Conservation (phyloP, 768 basidiomycete genomes). For the Russula virescens region DNA sequence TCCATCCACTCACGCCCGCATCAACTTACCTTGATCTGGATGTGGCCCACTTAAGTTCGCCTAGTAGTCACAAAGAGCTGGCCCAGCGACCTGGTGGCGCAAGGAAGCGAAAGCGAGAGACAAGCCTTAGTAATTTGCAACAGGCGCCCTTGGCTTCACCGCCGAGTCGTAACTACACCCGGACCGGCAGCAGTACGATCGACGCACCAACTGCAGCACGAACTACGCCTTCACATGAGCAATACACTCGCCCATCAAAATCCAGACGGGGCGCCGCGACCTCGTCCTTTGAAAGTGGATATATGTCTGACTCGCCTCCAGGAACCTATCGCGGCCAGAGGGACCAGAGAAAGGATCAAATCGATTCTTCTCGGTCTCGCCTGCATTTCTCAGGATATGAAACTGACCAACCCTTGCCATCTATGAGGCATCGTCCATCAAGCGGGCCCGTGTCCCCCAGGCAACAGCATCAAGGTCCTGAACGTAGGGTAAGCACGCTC, state of each 20-base stretch:
- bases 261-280: slow-evolving; percentile 1
- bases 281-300: slow-evolving; percentile 4
- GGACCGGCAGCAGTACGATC: not conserved
- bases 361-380: not conserved
- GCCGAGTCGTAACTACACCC: not conserved
- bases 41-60: not conserved
- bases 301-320: slow-evolving; percentile 10
- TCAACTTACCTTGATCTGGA: slow-evolving; percentile 3
- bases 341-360: not conserved
- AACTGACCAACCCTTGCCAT: slow-evolving; percentile 4
- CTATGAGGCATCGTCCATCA: not conserved
- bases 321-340: not conserved
- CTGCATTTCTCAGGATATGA: slow-evolving; percentile 6
- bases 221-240: not conserved
- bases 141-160: not conserved
- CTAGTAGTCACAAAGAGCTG: not conserved
- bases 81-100: not conserved
- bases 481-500: not conserved
- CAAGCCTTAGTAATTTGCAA: not conserved
- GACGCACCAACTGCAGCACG: not conserved
- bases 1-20: slow-evolving; percentile 14
- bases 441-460: not conserved
- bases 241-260: slow-evolving; percentile 1
- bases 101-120: slow-evolving; percentile 16
- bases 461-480: not conserved